Conservation (phyloP, 176 grass and related monocot genomes). For the Avena atlantica region DNA sequence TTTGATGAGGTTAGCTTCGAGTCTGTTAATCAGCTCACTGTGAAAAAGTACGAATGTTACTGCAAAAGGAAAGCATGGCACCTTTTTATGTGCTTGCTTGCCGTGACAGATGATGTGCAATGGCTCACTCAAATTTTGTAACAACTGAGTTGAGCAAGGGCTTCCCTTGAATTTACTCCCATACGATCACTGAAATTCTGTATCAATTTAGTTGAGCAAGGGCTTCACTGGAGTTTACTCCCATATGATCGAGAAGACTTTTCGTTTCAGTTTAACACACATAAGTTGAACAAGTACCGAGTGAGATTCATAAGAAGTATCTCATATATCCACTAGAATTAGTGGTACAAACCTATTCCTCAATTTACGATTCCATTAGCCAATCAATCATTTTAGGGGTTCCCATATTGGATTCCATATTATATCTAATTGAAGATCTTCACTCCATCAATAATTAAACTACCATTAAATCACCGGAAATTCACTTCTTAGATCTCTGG, state of each 20-base stretch:
- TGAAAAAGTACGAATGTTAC: background rate
- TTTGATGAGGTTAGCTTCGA: background rate
- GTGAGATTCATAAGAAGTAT: background rate
- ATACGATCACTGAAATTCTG: background rate
- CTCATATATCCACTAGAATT: background rate
- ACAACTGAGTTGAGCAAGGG: background rate
- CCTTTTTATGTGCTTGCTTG: background rate
- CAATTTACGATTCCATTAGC: background rate
- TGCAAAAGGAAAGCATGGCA: background rate
- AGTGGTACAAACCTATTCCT: background rate
- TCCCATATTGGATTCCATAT: background rate
- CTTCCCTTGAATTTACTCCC: background rate
- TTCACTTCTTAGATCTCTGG: background rate
- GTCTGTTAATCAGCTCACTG: background rate
- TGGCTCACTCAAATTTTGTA: conserved; percentile 15
- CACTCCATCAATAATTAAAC: background rate
- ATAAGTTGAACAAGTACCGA: background rate
- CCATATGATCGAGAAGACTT: background rate
- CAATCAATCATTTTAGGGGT: background rate
- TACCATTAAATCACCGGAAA: background rate
- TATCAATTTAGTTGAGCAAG: background rate
- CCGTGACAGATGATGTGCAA: background rate
- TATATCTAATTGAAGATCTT: background rate
- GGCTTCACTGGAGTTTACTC: background rate
- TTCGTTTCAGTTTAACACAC: background rate